Base-by-base conservation (phyloP, 441 rosid genomes). In the Pelargonium cotyledonis region DNA sequence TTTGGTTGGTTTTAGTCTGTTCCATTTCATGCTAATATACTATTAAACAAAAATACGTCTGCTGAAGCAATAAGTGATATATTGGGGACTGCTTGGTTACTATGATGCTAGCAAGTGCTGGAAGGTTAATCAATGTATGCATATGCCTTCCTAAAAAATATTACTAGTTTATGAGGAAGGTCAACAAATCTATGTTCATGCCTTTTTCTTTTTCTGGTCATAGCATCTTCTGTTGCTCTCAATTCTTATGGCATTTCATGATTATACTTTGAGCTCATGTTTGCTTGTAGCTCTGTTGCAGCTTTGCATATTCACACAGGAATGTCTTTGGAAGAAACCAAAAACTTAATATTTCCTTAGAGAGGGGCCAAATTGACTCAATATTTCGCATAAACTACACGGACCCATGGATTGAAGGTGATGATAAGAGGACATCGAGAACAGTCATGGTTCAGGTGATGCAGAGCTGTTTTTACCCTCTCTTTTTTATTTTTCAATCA, bases 361-460 rank as follows among this genome's bases (percentile, higher is more conserved):
- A 91, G 82, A 86, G 94, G 78, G 96, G 96, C 70, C 99, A 91
- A 80, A 84, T 88, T 73, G 97, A 94, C 79, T 94, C 99, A 8
- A 87, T 90, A 77, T 88, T 88, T 72, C 90, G 96, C 31, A 65
- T 88, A 75, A 95, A 95, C 77, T 90, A 90, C 84, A 91, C 90
- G n/a, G 97, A 91, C 79, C 99, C 97, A 43, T 95, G 99, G 97
- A 94, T 94, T 82, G 89, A 89, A 83, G 96, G 97, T 46, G 92
- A 91, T 71, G 96, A 91, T 75, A 95, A 91, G 73, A 83, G 84
- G 71, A 91, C 96, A 66, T 90, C 97, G 63, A 85, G 96, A 74
- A 87, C 97, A 65, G 85, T 89, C 71, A 85, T 85, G 92, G 81
- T 91, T 77, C 99, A 91, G 94, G 99, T 95, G 80, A 66, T 63